These are phyloP conservation scores for Turritis glabra DNA, from an alignment of 345 rosid species.

Conservation along the genomic window DNA sequence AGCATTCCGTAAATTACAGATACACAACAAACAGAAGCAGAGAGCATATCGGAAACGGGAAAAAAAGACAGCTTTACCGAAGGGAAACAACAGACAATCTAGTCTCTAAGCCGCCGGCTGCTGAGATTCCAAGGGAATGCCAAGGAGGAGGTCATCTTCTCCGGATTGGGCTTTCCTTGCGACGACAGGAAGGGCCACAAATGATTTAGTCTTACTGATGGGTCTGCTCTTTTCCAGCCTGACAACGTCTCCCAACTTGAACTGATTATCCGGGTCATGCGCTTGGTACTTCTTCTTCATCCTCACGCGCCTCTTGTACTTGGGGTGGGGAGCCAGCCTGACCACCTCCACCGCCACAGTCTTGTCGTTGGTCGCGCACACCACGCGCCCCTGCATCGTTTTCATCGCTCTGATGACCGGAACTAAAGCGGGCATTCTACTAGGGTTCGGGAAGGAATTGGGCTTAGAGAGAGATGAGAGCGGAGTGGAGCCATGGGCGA, in stretches of 20 bases:
- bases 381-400: slow-evolving; percentile 75
- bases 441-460: slow-evolving; percentile 25
- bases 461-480: slow-evolving; percentile 53
- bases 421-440: slow-evolving; percentile 26
- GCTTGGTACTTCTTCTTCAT: slow-evolving; percentile 94
- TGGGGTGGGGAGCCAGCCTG: slow-evolving; percentile 74
- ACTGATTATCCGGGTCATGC: slow-evolving; percentile 84
- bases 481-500: slow-evolving; percentile 59
- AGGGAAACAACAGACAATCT: slow-evolving; percentile 2
- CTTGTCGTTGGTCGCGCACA: slow-evolving; percentile 81
- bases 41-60: slow-evolving; percentile 17
- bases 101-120: slow-evolving; percentile 41
- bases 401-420: slow-evolving; percentile 73
- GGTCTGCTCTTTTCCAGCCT: slow-evolving; percentile 75
- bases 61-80: slow-evolving; percentile 36
- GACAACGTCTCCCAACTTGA: slow-evolving; percentile 76
- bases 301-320: slow-evolving; percentile 84
- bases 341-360: slow-evolving; percentile 82
- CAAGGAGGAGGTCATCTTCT: slow-evolving; percentile 56
- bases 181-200: slow-evolving; percentile 60
- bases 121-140: slow-evolving; percentile 70
- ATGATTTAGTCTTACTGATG: slow-evolving; percentile 83
- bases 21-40: slow-evolving; percentile 31
- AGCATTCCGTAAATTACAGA: slow-evolving; percentile 21
- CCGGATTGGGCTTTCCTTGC: slow-evolving; percentile 32